Evolutionary conservation across 495 filamentous ascomycete genomes (phyloP).

Genomic region (Aspergillus ostianus): DNA sequence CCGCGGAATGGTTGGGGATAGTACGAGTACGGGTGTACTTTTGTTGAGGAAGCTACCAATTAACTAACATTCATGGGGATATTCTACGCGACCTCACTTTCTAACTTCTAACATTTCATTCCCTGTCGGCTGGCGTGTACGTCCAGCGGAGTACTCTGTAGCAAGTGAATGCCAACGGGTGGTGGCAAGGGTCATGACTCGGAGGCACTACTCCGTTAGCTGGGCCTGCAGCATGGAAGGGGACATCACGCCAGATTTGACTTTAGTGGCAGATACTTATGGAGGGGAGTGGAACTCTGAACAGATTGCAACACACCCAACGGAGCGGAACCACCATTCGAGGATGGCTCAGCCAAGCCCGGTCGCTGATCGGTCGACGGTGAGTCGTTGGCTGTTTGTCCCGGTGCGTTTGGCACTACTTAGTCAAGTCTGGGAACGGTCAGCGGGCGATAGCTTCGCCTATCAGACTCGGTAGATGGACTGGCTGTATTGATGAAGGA

Average conservation of each 20-base stretch:
- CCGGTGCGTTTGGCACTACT: conserved; percentile 1
- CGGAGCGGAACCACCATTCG: no score
- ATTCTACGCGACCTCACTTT: neutral
- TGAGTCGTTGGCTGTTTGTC: conserved; percentile 11
- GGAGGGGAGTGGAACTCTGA: no score
- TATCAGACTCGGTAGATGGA: no score
- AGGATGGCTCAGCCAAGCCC: neutral
- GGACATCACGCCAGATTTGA: neutral
- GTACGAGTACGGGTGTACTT: no score
- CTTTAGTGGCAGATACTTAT: neutral
- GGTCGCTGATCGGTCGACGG: conserved; percentile 8
- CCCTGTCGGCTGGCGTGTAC: no score
- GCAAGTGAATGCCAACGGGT: neutral
- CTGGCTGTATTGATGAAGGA: no score
- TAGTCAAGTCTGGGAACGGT: no score
- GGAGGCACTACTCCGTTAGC: no score
- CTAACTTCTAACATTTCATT: neutral
- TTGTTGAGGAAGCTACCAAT: neutral
- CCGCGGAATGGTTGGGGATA: no score
- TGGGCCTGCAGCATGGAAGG: neutral
- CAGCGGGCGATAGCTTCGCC: no score
- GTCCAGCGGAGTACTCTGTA: no score
- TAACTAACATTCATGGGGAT: neutral
- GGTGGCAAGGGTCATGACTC: neutral
- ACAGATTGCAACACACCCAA: no score